These are phyloP conservation scores for Colletotrichum phormii DNA, from an alignment of 2,329 filamentous ascomycete genomes.

Conservation along the genomic window DNA sequence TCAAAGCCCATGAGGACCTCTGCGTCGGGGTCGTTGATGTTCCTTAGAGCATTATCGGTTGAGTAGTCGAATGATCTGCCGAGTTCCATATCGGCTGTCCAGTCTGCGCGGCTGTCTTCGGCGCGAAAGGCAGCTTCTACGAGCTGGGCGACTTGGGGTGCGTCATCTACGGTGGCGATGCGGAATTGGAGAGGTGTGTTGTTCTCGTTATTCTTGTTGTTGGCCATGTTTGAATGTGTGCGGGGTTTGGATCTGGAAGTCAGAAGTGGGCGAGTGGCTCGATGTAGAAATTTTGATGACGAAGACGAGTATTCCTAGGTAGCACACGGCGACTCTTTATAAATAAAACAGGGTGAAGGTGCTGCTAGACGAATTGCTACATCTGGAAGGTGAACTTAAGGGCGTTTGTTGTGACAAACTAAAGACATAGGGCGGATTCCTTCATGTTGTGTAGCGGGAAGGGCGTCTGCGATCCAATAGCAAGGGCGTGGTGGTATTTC, in stretches of 20 bases:
- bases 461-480: neutral
- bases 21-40: conserved; percentile 44
- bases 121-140: conserved; percentile 54
- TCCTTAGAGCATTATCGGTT: conserved; percentile 40
- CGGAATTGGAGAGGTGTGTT: conserved; percentile 47
- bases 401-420: neutral
- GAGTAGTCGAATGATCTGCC: conserved; percentile 40
- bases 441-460: neutral
- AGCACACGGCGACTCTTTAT: neutral
- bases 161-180: conserved; percentile 50
- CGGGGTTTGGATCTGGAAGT: neutral
- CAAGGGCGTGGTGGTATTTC: neutral
- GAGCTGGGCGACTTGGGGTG: conserved; percentile 47
- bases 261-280: neutral
- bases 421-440: neutral
- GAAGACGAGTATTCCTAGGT: neutral
- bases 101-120: conserved; percentile 49
- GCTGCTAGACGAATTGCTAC: neutral
- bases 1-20: conserved; percentile 46
- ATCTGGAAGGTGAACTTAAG: neutral
- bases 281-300: neutral
- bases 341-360: neutral
- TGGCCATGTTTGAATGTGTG: too few relatives aligned
- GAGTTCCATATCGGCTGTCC: conserved; percentile 49
- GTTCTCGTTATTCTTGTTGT: conserved; percentile 25